A percentile compares a stretch with the other conserved stretches of the same genome.
Evolutionary conservation across 371 early-diverging fungal genomes (phyloP).

Genomic region (Actinomortierella wolfii): DNA sequence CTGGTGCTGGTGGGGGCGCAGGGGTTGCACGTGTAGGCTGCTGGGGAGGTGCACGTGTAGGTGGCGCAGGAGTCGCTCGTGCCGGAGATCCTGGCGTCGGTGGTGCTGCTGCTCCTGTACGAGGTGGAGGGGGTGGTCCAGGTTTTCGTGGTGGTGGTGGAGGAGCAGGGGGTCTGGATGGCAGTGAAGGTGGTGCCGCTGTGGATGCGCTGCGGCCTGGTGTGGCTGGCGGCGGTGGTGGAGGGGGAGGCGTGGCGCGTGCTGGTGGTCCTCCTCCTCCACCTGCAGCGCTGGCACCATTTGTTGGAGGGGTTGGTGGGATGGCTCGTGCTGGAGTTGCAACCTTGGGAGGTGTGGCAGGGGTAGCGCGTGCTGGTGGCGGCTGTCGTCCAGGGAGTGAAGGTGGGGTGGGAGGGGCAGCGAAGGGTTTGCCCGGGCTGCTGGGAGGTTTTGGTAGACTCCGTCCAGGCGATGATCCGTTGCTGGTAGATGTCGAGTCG

Average conservation of each 20-base stretch:
- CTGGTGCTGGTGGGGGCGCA: conserved; percentile 14
- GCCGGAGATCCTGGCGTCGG: conserved; percentile 52
- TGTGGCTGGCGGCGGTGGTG: conserved; percentile 30
- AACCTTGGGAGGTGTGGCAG: conserved; percentile 43
- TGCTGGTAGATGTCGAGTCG: conserved; percentile 15
- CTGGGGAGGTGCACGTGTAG: conserved; percentile 32
- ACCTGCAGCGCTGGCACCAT: conserved; percentile 11
- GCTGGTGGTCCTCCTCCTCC: conserved; percentile 20
- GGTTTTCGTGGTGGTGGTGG: conserved; percentile 29
- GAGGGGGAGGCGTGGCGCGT: conserved; percentile 25
- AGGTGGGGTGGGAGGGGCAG: conserved; percentile 26
- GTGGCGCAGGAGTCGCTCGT: conserved; percentile 24
- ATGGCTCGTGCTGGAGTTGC: conserved; percentile 33
- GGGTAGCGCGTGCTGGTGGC: conserved; percentile 46
- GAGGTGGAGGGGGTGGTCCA: conserved; percentile 36
- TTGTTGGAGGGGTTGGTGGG: conserved; percentile 42
- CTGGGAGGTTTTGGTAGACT: conserved; percentile 37
- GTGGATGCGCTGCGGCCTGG: conserved; percentile 34
- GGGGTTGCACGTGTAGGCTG: conserved; percentile 29
- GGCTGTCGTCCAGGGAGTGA: conserved; percentile 31
- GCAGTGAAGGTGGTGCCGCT: conserved; percentile 34
- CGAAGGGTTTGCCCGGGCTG: conserved; percentile 38
- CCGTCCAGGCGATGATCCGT: conserved; percentile 41
- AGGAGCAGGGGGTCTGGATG: conserved; percentile 31
- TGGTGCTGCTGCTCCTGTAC: conserved; percentile 26